A percentile compares a stretch with the other conserved stretches of the same genome.
Conservation (phyloP, 805 yeast genomes). For the Alloascoidea africana region DNA sequence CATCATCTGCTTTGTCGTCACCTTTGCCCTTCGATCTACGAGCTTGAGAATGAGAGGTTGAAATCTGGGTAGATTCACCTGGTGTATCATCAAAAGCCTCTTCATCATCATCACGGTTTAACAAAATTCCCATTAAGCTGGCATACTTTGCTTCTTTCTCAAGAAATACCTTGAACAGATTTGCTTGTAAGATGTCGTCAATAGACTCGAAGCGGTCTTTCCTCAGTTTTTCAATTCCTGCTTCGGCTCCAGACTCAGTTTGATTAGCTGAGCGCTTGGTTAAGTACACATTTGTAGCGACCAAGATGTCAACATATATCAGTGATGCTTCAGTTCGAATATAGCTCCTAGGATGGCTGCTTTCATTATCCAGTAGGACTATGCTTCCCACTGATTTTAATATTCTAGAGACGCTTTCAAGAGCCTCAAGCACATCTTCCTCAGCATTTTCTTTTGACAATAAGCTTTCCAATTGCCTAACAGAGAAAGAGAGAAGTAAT, state of each 20-base stretch:
- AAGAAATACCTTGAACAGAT: neutral
- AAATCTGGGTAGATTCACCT: too few species aligned
- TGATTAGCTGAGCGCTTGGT: neutral
- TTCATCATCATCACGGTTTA: slow-evolving; percentile 3
- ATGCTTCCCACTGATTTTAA: neutral
- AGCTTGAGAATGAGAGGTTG: too few species aligned
- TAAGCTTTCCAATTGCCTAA: neutral
- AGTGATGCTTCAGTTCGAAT: neutral
- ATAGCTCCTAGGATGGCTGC: neutral
- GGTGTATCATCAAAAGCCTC: slow-evolving; percentile 9
- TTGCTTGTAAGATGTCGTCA: neutral
- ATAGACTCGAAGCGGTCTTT: neutral
- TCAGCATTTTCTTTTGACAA: neutral
- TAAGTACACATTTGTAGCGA: neutral
- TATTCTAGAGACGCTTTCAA: neutral
- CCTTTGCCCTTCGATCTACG: too few species aligned
- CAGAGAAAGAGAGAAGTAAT: neutral
- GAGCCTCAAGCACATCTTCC: neutral
- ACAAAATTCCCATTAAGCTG: neutral
- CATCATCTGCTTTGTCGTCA: too few species aligned
- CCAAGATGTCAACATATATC: neutral
- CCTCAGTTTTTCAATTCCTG: neutral
- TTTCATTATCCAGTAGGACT: neutral
- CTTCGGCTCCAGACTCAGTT: too few species aligned
- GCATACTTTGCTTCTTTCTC: neutral